A percentile compares a stretch with the other conserved stretches of the same genome.
Evolutionary conservation across 192 early-diverging fungal species (phyloP).

Genomic region (Dimargaris cristalligena): DNA sequence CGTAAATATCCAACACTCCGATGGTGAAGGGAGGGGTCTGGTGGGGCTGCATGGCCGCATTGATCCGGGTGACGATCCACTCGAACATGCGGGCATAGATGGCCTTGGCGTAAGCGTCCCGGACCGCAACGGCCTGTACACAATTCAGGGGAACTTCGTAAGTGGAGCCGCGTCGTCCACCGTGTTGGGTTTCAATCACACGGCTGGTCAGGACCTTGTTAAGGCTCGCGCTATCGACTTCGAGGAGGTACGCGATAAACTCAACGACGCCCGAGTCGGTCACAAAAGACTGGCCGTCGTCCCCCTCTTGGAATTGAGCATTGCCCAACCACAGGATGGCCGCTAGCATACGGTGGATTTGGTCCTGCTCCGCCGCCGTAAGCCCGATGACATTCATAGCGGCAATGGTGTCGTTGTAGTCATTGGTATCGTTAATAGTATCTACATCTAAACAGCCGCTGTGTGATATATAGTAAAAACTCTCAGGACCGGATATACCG

Average conservation of each 20-base stretch:
- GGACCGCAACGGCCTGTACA: slow-evolving; percentile 71
- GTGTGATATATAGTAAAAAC: slow-evolving; percentile 52
- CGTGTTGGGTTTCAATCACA: slow-evolving; percentile 57
- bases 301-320: slow-evolving; percentile 70
- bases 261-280: slow-evolving; percentile 40
- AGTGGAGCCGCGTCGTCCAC: slow-evolving; percentile 51
- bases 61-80: slow-evolving; percentile 93
- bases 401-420: slow-evolving; percentile 72
- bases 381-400: slow-evolving; percentile 93
- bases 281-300: slow-evolving; percentile 43
- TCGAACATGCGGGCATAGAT: slow-evolving; percentile 91
- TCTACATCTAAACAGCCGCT: slow-evolving; percentile 71
- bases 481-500: slow-evolving; percentile 61
- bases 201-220: slow-evolving; percentile 48
- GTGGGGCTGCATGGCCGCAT: slow-evolving; percentile 60
- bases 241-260: slow-evolving; percentile 59
- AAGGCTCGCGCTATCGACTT: slow-evolving; percentile 37
- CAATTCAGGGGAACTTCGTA: slow-evolving; percentile 82
- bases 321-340: slow-evolving; percentile 95
- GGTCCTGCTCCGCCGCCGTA: slow-evolving; percentile 54
- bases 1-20: slow-evolving; percentile 97
- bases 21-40: slow-evolving; percentile 45
- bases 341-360: slow-evolving; percentile 82
- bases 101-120: slow-evolving; percentile 88
- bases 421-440: slow-evolving; percentile 79